These are phyloP conservation scores for Entomortierella parvispora DNA, from an alignment of 192 early-diverging fungal species.

Conservation along the genomic window DNA sequence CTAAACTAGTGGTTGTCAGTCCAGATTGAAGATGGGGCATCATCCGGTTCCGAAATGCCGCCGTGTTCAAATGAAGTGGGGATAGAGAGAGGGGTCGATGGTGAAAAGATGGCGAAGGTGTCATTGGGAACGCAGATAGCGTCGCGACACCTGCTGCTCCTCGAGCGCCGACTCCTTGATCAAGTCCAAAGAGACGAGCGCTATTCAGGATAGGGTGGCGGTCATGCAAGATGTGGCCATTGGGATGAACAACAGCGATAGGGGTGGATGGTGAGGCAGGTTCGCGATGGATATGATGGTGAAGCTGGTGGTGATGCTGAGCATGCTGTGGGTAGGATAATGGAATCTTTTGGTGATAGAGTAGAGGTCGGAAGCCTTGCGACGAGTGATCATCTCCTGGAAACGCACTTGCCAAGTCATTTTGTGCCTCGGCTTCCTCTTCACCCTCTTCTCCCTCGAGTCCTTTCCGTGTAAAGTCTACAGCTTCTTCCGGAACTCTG, in stretches of 20 bases:
- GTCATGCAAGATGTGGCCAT: constrained; percentile 43
- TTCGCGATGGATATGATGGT: background rate
- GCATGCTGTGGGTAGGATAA: too few relatives aligned
- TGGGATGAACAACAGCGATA: constrained; percentile 24
- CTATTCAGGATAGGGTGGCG: constrained; percentile 48
- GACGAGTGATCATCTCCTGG: too few relatives aligned
- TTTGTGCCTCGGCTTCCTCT: too few relatives aligned
- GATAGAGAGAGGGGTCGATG: background rate
- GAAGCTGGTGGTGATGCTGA: background rate
- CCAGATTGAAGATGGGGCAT: background rate
- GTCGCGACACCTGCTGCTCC: background rate
- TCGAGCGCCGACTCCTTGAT: too few relatives aligned
- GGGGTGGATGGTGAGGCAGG: background rate
- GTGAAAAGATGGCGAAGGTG: background rate
- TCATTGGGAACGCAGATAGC: background rate
- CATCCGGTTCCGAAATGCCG: background rate
- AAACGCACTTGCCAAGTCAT: too few relatives aligned
- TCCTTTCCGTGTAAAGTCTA: too few relatives aligned
- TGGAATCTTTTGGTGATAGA: too few relatives aligned
- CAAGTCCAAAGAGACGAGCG: constrained; percentile 24
- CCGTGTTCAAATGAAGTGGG: background rate
- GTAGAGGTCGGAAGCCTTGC: too few relatives aligned
- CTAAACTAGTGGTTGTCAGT: background rate
- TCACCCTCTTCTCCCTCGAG: too few relatives aligned
- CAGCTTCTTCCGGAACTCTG: too few relatives aligned